Evolutionary conservation across 768 basidiomycete species (phyloP).

Genomic region (Pilatotrama ljubarskyi): DNA sequence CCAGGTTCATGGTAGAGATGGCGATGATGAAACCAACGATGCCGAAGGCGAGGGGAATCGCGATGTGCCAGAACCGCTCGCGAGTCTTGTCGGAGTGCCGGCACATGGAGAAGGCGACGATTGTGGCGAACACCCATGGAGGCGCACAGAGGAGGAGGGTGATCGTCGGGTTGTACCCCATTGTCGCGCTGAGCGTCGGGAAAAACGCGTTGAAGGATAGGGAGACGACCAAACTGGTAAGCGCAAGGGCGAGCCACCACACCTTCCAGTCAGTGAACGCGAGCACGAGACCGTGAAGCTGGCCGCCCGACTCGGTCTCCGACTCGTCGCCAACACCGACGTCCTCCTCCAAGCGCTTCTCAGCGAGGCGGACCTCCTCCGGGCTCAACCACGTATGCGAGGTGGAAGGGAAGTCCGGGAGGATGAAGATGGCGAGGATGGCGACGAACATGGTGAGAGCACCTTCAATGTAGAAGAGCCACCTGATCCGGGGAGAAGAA

Average conservation of each 20-base stretch:
- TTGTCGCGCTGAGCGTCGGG: slow-evolving; percentile 71
- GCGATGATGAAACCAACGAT: slow-evolving; percentile 72
- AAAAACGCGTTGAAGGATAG: slow-evolving; percentile 81
- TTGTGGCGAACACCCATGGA: slow-evolving; percentile 66
- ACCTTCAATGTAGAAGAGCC: slow-evolving; percentile 75
- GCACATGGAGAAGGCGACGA: slow-evolving; percentile 50
- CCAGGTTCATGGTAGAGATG: slow-evolving; percentile 60
- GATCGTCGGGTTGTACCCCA: slow-evolving; percentile 63
- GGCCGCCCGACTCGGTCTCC: slow-evolving; percentile 41
- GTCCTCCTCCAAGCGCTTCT: slow-evolving; percentile 65
- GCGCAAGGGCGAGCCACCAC: slow-evolving; percentile 74
- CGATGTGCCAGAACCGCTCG: slow-evolving; percentile 73
- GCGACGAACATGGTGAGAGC: slow-evolving; percentile 55
- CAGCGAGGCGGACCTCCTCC: slow-evolving; percentile 55
- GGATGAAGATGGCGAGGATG: slow-evolving; percentile 56
- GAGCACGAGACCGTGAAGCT: slow-evolving; percentile 49
- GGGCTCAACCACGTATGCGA: slow-evolving; percentile 56
- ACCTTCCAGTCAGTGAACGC: slow-evolving; percentile 82
- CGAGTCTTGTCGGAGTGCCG: slow-evolving; percentile 72
- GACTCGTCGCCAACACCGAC: slow-evolving; percentile 52
- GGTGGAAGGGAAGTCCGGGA: slow-evolving; percentile 73
- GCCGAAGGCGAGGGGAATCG: slow-evolving; percentile 53
- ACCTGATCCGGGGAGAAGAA: neutral
- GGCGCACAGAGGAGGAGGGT: slow-evolving; percentile 77
- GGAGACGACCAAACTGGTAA: slow-evolving; percentile 56